Percentiles rank a stretch among this genome's conserved stretches.
phyloP scores from a whole-genome alignment of 2,329 filamentous ascomycete species.

The Camptophora hylomeconis region DNA sequence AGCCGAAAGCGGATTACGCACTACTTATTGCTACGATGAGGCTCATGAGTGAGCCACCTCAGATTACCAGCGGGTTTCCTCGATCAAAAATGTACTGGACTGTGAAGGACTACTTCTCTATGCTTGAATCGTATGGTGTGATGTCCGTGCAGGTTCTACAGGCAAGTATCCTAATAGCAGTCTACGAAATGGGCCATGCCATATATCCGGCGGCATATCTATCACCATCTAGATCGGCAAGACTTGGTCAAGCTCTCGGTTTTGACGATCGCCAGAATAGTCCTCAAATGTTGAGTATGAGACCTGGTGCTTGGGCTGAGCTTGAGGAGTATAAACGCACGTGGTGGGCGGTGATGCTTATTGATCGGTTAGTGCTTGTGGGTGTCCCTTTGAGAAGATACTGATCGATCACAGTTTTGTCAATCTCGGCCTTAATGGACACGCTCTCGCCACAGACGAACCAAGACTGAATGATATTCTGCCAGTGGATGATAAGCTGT shows the following conservation, averaged over 20 bases:
- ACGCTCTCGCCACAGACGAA: slow-evolving; percentile 18
- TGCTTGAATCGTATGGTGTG: slow-evolving; percentile 18
- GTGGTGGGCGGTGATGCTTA: slow-evolving; percentile 19
- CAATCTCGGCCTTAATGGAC: slow-evolving; percentile 15
- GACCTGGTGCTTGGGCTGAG: slow-evolving; percentile 15
- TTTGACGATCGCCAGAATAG: slow-evolving; percentile 14
- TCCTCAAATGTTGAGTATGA: slow-evolving; percentile 12
- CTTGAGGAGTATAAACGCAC: slow-evolving; percentile 16
- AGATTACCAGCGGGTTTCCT: slow-evolving; percentile 5
- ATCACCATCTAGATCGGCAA: slow-evolving; percentile 16
- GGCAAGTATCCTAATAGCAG: slow-evolving; percentile 20
- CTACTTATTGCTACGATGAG: slow-evolving; percentile 22
- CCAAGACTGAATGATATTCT: slow-evolving; percentile 14
- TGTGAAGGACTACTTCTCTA: slow-evolving; percentile 18
- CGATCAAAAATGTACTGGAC: slow-evolving; percentile 16
- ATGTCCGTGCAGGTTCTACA: slow-evolving; percentile 20
- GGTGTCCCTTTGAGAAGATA: not conserved
- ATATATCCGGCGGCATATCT: slow-evolving; percentile 26
- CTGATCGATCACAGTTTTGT: slow-evolving; percentile 15
- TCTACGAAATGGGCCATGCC: slow-evolving; percentile 24
- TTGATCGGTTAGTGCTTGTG: slow-evolving; percentile 15
- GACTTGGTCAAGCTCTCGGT: slow-evolving; percentile 15
- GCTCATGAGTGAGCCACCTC: slow-evolving; percentile 14
- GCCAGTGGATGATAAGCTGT: slow-evolving; percentile 16
- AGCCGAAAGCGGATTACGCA: slow-evolving; percentile 15